These are phyloP conservation scores for Trebouxia sp. DNA, from an alignment of 139 green algal genomes.

Conservation along the genomic window DNA sequence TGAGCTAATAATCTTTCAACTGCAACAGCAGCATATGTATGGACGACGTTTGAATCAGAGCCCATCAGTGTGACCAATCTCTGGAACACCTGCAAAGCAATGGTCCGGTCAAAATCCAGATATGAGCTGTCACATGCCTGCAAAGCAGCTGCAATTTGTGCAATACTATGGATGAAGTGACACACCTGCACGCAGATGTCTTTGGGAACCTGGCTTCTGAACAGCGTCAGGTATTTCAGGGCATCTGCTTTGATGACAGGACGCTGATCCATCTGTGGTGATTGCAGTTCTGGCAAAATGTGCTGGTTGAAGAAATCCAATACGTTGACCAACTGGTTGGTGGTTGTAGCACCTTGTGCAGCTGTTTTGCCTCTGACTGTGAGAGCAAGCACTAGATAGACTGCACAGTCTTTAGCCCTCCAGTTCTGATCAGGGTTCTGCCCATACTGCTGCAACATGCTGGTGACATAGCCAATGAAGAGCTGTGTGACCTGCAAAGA, in stretches of 20 bases:
- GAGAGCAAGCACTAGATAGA: conserved; percentile 94
- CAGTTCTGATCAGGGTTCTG: conserved; percentile 48
- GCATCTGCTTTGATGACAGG: conserved; percentile 94
- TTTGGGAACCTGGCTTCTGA: conserved; percentile 74
- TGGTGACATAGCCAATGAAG: conserved; percentile 79
- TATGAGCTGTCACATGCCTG: too few relatives aligned
- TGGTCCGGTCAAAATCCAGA: too few relatives aligned
- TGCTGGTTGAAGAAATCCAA: conserved; percentile 84
- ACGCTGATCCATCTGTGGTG: conserved; percentile 53
- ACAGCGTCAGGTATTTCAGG: conserved; percentile 96
- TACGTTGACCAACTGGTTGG: conserved; percentile 91
- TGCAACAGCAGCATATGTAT: conserved; percentile 93
- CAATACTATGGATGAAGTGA: not conserved
- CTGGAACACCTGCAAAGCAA: conserved; percentile 19
- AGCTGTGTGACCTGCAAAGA: conserved; percentile 69
- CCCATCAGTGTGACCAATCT: conserved; percentile 53
- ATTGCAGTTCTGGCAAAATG: conserved; percentile 83
- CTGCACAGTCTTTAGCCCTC: conserved; percentile 91
- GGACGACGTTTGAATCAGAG: conserved; percentile 87
- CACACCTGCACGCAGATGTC: conserved; percentile 20
- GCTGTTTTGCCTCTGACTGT: conserved; percentile 84
- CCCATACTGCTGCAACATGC: conserved; percentile 75
- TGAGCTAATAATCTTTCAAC: conserved; percentile 87
- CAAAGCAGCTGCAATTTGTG: not conserved
- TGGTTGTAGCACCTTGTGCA: conserved; percentile 82